Evolutionary conservation across 1,284 basidiomycete genomes (phyloP), one percentile per base, ranked within the genome.

Genomic region (Ustilago sp.): DNA sequence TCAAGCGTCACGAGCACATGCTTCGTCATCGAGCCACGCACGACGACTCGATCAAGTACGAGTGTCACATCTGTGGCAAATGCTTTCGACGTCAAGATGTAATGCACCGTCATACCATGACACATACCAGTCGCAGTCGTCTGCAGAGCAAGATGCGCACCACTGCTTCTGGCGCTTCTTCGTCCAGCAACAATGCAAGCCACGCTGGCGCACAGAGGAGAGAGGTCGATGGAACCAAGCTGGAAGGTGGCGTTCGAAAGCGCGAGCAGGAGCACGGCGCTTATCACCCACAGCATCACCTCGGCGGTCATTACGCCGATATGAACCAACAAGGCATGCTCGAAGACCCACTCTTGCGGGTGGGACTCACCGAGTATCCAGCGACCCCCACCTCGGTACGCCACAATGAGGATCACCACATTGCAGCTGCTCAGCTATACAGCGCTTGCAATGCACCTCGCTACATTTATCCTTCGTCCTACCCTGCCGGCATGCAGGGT

Each of bases 1-100:
- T 77, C 47, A 77, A 77, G 58, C 67, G 75, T 9, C 75, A 77
- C 59, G 75, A 77, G 39, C 75, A 77, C 55, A 77, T 77, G 75
- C 63, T 73, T 8, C 75, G 75, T 36, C 75, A 77, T 41, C 63
- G 71, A 11, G 75, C 75, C 5, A 77, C 75, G n/a, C 75, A 77
- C 39, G 71, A 73, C 59, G 75, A 77, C 23, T 36, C 38, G 11
- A 69, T 74, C 67, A 73, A 70, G 64, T 77, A 77, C 53, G 67
- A 69, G 15, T 77, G 75, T 35, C 63, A 67, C 32, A 77, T 77
- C 47, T 77, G 75, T 28, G 70, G 75, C 43, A 77, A 77, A 38
- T 62, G 62, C 34, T 77, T 77, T 54, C 70, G 70, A n/a, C 69
- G 75, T 31, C 75, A 77, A 35, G 75, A 77, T 15, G 75, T 77